A percentile compares a stretch with the other conserved stretches of the same genome.
Evolutionary conservation across 352 stramenopile genomes (phyloP).

Genomic region (Phytophthora citricola): DNA sequence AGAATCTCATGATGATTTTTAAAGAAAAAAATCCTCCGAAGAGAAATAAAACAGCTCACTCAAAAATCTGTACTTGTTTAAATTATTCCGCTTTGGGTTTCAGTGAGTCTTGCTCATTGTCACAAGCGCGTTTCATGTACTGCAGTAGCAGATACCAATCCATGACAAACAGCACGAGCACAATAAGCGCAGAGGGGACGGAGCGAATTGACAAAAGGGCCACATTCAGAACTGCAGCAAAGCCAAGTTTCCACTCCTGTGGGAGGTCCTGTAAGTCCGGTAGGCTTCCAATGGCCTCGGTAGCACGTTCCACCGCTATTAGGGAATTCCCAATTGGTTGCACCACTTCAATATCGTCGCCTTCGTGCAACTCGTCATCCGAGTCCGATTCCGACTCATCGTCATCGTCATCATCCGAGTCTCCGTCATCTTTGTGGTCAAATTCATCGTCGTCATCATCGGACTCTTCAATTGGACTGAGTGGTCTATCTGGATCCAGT

Average conservation of each 20-base stretch:
- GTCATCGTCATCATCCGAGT: slow-evolving; percentile 46
- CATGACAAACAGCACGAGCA: slow-evolving; percentile 39
- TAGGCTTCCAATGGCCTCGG: slow-evolving; percentile 14
- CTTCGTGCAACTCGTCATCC: slow-evolving; percentile 37
- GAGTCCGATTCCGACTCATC: slow-evolving; percentile 44
- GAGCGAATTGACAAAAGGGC: slow-evolving; percentile 37
- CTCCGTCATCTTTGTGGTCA: slow-evolving; percentile 45
- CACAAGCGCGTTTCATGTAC: slow-evolving; percentile 27
- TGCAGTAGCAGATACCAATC: slow-evolving; percentile 40
- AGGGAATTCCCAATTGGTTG: slow-evolving; percentile 3
- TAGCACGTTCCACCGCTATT: neutral
- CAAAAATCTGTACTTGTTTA: slow-evolving; percentile 13
- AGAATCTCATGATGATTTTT: too few species aligned
- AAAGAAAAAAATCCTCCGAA: too few species aligned
- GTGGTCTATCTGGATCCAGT: slow-evolving; percentile 15
- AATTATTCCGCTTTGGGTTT: slow-evolving; percentile 41
- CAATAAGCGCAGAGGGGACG: slow-evolving; percentile 28
- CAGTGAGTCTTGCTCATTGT: slow-evolving; percentile 7
- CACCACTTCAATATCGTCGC: slow-evolving; percentile 31
- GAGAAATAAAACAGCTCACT: too few species aligned
- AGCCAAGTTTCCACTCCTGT: slow-evolving; percentile 45
- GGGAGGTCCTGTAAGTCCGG: slow-evolving; percentile 38
- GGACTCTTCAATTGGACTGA: slow-evolving; percentile 38
- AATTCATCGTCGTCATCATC: slow-evolving; percentile 56
- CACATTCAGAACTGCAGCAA: slow-evolving; percentile 39